A percentile compares a stretch with the other conserved stretches of the same genome.
phyloP scores from a whole-genome alignment of 2,329 filamentous ascomycete species.

The Botrytis galanthina region DNA sequence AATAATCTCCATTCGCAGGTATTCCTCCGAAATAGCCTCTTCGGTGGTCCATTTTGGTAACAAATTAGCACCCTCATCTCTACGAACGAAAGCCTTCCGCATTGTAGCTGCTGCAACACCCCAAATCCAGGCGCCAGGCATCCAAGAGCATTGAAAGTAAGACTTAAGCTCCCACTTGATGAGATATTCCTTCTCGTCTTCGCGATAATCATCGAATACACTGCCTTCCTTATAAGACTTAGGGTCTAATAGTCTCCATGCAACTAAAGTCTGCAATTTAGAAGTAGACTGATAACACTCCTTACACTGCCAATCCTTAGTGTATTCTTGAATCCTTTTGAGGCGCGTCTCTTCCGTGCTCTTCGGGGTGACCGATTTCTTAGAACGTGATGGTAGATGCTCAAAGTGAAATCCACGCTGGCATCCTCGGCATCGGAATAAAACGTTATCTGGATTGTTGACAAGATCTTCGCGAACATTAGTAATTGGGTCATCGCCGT shows the following conservation, averaged over 20 bases:
- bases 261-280: constrained; percentile 76
- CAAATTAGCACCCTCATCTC: constrained; percentile 56
- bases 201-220: constrained; percentile 55
- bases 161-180: constrained; percentile 82
- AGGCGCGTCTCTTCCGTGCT: constrained; percentile 52
- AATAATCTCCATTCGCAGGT: constrained; percentile 82
- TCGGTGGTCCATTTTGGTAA: constrained; percentile 67
- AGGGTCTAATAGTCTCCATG: constrained; percentile 74
- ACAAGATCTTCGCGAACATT: constrained; percentile 60
- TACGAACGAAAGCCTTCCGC: constrained; percentile 74
- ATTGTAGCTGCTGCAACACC: constrained; percentile 62
- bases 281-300: constrained; percentile 65
- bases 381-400: constrained; percentile 60
- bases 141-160: constrained; percentile 82
- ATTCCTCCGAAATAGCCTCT: constrained; percentile 86
- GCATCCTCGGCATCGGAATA: constrained; percentile 81
- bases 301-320: constrained; percentile 72
- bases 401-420: constrained; percentile 79
- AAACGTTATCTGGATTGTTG: constrained; percentile 71
- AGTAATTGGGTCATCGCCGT: constrained; percentile 72
- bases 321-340: constrained; percentile 70
- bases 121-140: constrained; percentile 85
- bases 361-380: constrained; percentile 39
- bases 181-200: constrained; percentile 87
- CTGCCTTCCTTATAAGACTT: constrained; percentile 53